Percentiles rank a stretch among this genome's conserved stretches.
phyloP scores from a whole-genome alignment of 306 rosid genomes.

The Begonia masoniana region DNA sequence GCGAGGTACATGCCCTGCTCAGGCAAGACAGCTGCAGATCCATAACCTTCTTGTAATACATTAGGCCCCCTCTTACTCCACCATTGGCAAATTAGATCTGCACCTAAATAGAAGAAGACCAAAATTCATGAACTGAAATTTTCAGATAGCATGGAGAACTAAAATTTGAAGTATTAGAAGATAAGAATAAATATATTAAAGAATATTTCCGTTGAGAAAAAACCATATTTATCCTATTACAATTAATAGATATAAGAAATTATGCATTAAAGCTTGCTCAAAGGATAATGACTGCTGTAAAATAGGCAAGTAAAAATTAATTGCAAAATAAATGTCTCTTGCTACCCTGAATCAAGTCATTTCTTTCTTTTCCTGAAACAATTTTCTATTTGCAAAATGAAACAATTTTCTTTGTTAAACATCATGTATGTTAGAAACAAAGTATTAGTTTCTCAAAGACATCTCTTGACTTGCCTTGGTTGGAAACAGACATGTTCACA shows the following conservation, averaged over 20 bases:
- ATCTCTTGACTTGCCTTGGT: slow-evolving; percentile 54
- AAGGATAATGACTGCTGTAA: too few species aligned
- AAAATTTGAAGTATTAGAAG: background rate
- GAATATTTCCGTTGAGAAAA: too few species aligned
- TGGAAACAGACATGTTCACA: slow-evolving; percentile 68
- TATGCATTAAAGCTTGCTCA: too few species aligned
- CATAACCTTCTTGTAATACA: slow-evolving; percentile 92
- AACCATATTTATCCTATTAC: too few species aligned
- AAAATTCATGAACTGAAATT: background rate
- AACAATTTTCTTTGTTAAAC: background rate
- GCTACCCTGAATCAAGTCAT: too few species aligned
- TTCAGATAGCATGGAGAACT: background rate
- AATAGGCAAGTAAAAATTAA: too few species aligned
- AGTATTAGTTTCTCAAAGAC: slow-evolving; percentile 1
- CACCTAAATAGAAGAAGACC: slow-evolving; percentile 30
- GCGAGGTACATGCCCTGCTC: slow-evolving; percentile 98
- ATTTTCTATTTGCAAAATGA: too few species aligned
- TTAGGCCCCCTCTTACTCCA: slow-evolving; percentile 86
- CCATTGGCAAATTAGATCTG: slow-evolving; percentile 91
- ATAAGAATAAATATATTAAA: background rate
- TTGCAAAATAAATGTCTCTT: too few species aligned
- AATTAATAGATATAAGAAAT: too few species aligned
- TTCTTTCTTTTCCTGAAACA: too few species aligned
- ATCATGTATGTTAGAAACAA: background rate
- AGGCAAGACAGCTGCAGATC: slow-evolving; percentile 91